Conservation (phyloP, 257 asterid genomes). For the Solanum piurae region DNA sequence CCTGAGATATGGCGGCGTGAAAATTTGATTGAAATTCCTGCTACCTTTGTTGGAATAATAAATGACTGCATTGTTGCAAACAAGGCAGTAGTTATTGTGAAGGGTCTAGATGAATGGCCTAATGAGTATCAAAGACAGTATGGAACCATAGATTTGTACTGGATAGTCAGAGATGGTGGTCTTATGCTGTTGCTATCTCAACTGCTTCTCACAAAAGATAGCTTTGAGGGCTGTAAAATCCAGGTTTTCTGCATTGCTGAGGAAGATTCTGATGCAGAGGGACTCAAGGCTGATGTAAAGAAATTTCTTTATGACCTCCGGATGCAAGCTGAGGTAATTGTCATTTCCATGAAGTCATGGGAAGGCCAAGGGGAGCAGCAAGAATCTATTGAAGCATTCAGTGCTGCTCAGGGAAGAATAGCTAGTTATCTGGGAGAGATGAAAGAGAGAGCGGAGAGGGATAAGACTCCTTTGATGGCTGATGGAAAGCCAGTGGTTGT, state of each 20-base stretch:
- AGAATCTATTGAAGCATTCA: constrained; percentile 68
- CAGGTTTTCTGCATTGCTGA: constrained; percentile 97
- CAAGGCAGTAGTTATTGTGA: constrained; percentile 93
- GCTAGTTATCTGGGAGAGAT: constrained; percentile 38
- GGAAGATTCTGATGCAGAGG: constrained; percentile 95
- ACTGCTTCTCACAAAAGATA: constrained; percentile 83
- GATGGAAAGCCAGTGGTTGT: constrained; percentile 74
- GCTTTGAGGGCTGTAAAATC: constrained; percentile 95
- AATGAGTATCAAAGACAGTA: constrained; percentile 92
- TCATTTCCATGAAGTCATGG: constrained; percentile 93
- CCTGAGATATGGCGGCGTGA: constrained; percentile 99
- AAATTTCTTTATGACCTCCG: constrained; percentile 95
- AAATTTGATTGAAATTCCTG: constrained; percentile 78
- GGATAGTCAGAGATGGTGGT: constrained; percentile 99
- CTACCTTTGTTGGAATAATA: constrained; percentile 84
- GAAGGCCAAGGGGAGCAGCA: constrained; percentile 60
- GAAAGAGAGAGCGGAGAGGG: constrained; percentile 52
- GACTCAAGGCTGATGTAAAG: constrained; percentile 76
- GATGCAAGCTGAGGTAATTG: constrained; percentile 97
- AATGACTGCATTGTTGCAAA: constrained; percentile 96
- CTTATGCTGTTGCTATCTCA: constrained; percentile 96
- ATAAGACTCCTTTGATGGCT: constrained; percentile 49
- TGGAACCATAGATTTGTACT: constrained; percentile 88
- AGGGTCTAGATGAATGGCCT: constrained; percentile 99
- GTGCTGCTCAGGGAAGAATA: constrained; percentile 57